Base-by-base conservation (phyloP, 23 red algal genomes). In the Gracilariopsis chorda region DNA sequence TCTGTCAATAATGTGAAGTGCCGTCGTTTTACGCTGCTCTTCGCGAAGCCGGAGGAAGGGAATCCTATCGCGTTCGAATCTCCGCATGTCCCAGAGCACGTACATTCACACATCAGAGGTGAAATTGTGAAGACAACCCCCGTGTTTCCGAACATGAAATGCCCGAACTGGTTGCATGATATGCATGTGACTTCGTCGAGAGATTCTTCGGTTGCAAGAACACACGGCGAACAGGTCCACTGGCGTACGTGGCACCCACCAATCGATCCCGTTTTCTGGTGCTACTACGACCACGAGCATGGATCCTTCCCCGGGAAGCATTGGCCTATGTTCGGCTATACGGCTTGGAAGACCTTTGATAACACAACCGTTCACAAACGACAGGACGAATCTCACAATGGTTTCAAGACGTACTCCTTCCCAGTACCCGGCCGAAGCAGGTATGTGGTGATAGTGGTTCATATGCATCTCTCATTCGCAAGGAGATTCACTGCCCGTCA, bases 321-420 rank as follows among this genome's bases (percentile, higher is more conserved):
- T 51, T 43, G 36, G 20, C 87, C 76, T 12, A 36, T 35, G 17
- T 82, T 82, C 36, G 7, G 75, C 20, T 74, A 82, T 42, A 74
- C 78, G 33, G 77, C 88, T 3, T 92, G 77, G 56, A 83, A 82
- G n/a, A 92, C 72, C 2, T 10, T 10, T 32, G 45, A 71, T 48
- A 32, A 59, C 30, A 51, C 13, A 0, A 52, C 60, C 3, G n/a
- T 29, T 0, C 12, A 39, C 57, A 55, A 40, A 36, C 48, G 48
- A 2, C 73, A 90, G 73, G 53, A 28, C 19, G 87, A 90, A 53
- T 80, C 73, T 11, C 69, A 90, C 46, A 67, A 78, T 16, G 87
- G 87, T 13, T 90, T 90, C 73, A 90, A 90, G 39, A 72, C 62
- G 11, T 90, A 65, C 61, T 63, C 87, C 0, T 79, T 90, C 24